phyloP scores from a whole-genome alignment of 2,329 filamentous ascomycete species.

The Lachnellula occidentalis region DNA sequence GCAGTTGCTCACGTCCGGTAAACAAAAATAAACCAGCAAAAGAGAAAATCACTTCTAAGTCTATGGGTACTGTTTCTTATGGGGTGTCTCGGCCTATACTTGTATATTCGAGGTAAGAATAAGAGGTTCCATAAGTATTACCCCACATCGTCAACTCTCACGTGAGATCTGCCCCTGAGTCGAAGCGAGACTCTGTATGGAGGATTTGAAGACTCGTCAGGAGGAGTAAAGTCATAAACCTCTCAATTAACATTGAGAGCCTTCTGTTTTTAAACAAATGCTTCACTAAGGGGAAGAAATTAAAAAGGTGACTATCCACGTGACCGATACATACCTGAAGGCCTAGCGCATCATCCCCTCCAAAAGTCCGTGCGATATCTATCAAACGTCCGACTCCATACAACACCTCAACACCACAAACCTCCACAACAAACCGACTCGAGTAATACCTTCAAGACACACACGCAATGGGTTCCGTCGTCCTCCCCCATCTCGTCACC shows the following conservation, averaged over 20 bases:
- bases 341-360: background rate
- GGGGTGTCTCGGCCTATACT: too few species aligned
- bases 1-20: too few species aligned
- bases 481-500: slow-evolving; percentile 82
- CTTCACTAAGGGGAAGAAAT: too few species aligned
- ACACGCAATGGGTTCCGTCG: slow-evolving; percentile 62
- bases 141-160: background rate
- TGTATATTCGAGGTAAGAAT: background rate
- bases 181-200: too few species aligned
- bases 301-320: too few species aligned
- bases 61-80: too few species aligned
- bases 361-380: background rate
- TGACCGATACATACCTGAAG: background rate
- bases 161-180: background rate
- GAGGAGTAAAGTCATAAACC: too few species aligned
- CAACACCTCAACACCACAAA: background rate
- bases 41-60: too few species aligned
- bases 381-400: background rate
- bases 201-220: too few species aligned
- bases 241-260: too few species aligned
- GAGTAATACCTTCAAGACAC: background rate
- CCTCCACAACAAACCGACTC: background rate
- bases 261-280: too few species aligned
- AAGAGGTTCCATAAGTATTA: background rate
- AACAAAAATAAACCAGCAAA: too few species aligned